These are phyloP conservation scores for Sporothrix protearum DNA, from an alignment of 2,329 filamentous ascomycete species.

Conservation along the genomic window DNA sequence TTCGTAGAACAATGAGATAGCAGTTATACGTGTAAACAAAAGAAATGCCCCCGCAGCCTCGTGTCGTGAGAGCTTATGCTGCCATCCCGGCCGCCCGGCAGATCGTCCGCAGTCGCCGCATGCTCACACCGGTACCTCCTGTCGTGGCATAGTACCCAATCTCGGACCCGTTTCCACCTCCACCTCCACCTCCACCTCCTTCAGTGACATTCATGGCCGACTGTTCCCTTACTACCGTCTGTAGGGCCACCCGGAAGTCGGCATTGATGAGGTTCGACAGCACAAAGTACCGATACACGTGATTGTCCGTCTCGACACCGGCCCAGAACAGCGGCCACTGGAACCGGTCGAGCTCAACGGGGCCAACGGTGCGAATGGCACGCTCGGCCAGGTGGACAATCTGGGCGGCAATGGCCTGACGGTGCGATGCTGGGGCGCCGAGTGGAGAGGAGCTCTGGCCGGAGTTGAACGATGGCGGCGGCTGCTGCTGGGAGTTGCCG, in stretches of 20 bases:
- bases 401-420: neutral
- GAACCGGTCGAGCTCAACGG: constrained; percentile 17
- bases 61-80: neutral
- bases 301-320: constrained; percentile 19
- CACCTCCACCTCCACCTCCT: neutral
- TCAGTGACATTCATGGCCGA: neutral
- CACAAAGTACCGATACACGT: constrained; percentile 16
- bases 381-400: constrained; percentile 14
- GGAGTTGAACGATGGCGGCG: neutral
- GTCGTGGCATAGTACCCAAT: neutral
- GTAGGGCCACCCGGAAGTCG: constrained; percentile 4
- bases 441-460: neutral
- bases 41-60: neutral
- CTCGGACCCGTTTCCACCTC: neutral
- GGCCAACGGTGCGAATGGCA: constrained; percentile 12
- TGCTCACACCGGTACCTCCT: neutral
- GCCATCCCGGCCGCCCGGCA: neutral
- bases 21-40: neutral
- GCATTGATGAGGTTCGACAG: constrained; percentile 12
- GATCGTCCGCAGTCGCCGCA: neutral
- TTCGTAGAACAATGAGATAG: neutral
- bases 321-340: constrained; percentile 23
- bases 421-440: neutral
- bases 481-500: neutral
- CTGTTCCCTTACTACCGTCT: constrained; percentile 6